Evolutionary conservation across 257 asterid genomes (phyloP).

Genomic region (Rhazya stricta): DNA sequence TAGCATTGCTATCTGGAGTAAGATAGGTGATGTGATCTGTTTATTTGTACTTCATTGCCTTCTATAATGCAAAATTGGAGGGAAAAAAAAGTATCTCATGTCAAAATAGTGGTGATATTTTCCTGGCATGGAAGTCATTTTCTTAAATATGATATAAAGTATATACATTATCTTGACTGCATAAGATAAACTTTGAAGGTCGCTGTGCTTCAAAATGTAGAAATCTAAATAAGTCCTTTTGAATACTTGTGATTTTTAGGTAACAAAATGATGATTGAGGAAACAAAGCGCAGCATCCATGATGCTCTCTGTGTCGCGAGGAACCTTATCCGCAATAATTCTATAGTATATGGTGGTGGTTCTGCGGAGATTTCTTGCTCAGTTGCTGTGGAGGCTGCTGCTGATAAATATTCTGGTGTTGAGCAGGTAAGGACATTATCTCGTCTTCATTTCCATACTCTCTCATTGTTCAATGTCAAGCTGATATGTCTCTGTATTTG

Average conservation of each 20-base stretch:
- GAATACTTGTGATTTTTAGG: slow-evolving; percentile 37
- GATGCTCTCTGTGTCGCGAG: slow-evolving; percentile 94
- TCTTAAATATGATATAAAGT: neutral
- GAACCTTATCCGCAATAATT: slow-evolving; percentile 87
- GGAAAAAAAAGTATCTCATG: neutral
- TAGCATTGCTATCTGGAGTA: neutral
- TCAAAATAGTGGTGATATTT: neutral
- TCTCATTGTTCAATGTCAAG: slow-evolving; percentile 5
- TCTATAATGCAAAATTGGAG: neutral
- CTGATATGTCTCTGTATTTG: slow-evolving; percentile 12
- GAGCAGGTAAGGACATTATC: slow-evolving; percentile 56
- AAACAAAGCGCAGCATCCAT: slow-evolving; percentile 95
- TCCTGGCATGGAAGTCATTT: neutral
- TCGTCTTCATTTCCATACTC: neutral
- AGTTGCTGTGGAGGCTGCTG: slow-evolving; percentile 94
- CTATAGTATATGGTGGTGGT: slow-evolving; percentile 97
- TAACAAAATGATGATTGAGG: slow-evolving; percentile 98
- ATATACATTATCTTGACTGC: neutral
- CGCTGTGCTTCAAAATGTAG: neutral
- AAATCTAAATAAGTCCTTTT: neutral
- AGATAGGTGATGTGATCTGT: neutral
- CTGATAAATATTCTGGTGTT: slow-evolving; percentile 94
- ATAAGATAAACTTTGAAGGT: neutral
- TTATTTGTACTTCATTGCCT: neutral
- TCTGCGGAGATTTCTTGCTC: slow-evolving; percentile 95